Base-by-base conservation (phyloP, 192 early-diverging fungal species). In the Kappamyces sp. region DNA sequence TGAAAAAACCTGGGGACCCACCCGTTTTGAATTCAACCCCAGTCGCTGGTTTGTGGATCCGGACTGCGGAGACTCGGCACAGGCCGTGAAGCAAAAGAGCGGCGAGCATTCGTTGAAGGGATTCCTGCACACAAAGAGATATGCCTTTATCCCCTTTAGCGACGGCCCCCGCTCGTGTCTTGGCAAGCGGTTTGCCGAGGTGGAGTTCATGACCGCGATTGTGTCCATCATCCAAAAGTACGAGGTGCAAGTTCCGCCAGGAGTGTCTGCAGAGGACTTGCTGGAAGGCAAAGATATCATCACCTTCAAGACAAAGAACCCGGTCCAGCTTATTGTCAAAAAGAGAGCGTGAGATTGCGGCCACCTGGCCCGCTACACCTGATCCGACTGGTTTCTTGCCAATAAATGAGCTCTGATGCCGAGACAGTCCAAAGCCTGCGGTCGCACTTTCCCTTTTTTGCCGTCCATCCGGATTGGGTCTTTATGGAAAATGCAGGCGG, bases 151-250 rank as follows among this genome's bases (percentile, higher is more conserved):
- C 8, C 67, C 67, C 6, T 73, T 73, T 41, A 46, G 38, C 32
- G 62, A 61, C 15, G 71, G 71, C 5, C 45, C 49, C 4, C 39
- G 71, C 4, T 51, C 52, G 12, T 73, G 71, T 63, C 9, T 73
- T 38, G 71, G 71, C 12, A 70, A 70, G 54, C 36, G 46, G 60
- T 73, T 73, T 60, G 52, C 71, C 1, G 60, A 73, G 37, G 61
- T 73, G 22, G 67, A 69, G 57, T 34, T 53, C 30, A 14, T 53
- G 8, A 38, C 40, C 34, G 11, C 14, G 11, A 38, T 53, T 33
- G 34, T 22, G 7, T 38, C 34, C 35, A 22, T 53, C 34, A 12
- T 34, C 30, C 51, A 53, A 1, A 53, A 32, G 4, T 53, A 14
- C 14, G 34, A 53, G 30, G 30, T 5, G 48, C 30, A 4, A 6